Percentiles rank a stretch among this genome's conserved stretches.
Evolutionary conservation across 1,139 yeast genomes (phyloP).

Genomic region (Arxiozyma heterogenica): DNA sequence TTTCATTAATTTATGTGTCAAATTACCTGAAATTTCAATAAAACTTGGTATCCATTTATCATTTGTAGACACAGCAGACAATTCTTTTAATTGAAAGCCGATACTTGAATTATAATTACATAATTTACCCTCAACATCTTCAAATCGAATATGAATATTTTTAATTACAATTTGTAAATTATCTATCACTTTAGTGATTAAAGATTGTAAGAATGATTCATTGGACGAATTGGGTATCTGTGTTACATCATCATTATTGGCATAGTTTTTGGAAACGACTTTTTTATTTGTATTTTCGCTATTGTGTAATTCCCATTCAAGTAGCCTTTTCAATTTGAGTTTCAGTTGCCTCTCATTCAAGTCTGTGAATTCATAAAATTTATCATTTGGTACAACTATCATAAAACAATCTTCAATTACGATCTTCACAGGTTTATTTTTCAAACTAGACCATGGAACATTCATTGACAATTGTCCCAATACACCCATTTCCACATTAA

Average conservation of each 20-base stretch:
- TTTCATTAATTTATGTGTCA: conserved; percentile 71
- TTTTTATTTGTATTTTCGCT: not conserved
- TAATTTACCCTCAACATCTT: conserved; percentile 54
- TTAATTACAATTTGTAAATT: conserved; percentile 88
- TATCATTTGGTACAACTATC: conserved; percentile 65
- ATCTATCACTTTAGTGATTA: conserved; percentile 83
- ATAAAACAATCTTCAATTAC: conserved; percentile 82
- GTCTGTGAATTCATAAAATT: conserved; percentile 47
- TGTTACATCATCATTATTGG: conserved; percentile 30
- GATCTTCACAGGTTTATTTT: conserved; percentile 85
- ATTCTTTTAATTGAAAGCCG: conserved; percentile 74
- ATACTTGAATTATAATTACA: conserved; percentile 69
- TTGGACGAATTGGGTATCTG: conserved; percentile 46
- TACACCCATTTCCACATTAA: conserved; percentile 86
- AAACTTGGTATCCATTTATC: conserved; percentile 79
- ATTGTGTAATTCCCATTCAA: conserved; percentile 50
- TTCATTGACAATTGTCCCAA: conserved; percentile 82
- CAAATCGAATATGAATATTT: conserved; percentile 86
- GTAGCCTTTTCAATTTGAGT: conserved; percentile 58
- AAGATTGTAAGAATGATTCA: conserved; percentile 78
- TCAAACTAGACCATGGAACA: conserved; percentile 94
- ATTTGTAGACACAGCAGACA: conserved; percentile 88
- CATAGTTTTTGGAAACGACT: conserved; percentile 6
- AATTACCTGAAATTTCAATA: conserved; percentile 57
- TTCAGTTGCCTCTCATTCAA: conserved; percentile 55